A percentile compares a stretch with the other conserved stretches of the same genome.
phyloP scores from a whole-genome alignment of 441 rosid genomes.

The Daphne laureola region DNA sequence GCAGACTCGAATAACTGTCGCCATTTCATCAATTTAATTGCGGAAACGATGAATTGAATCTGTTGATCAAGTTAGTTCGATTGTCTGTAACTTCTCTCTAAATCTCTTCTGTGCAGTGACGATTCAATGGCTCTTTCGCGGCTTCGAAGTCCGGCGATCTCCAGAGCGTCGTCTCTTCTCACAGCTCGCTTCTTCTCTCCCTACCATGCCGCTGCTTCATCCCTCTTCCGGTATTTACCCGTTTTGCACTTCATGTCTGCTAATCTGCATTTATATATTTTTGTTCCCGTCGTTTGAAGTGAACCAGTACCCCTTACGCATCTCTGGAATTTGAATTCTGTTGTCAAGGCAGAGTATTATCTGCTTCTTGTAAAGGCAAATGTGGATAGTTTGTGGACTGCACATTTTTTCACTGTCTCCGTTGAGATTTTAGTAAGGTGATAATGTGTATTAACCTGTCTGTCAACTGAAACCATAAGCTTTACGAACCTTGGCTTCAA shows the following conservation, averaged over 20 bases:
- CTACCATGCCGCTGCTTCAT: slow-evolving; percentile 27
- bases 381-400: too few species aligned
- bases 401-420: too few species aligned
- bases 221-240: slow-evolving; percentile 40
- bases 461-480: too few species aligned
- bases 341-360: not conserved
- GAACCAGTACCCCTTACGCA: not conserved
- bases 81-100: slow-evolving; percentile 1
- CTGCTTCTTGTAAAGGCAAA: too few species aligned
- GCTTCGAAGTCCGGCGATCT: slow-evolving; percentile 58
- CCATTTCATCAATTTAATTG: not conserved
- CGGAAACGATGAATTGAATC: not conserved
- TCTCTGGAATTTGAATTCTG: not conserved
- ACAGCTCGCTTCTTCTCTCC: slow-evolving; percentile 61
- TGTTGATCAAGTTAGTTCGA: not conserved
- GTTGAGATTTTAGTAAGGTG: too few species aligned
- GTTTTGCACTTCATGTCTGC: not conserved
- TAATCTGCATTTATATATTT: too few species aligned
- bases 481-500: too few species aligned
- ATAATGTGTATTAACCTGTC: too few species aligned
- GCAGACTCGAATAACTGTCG: not conserved
- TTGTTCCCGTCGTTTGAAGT: not conserved
- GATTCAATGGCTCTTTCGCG: slow-evolving; percentile 75
- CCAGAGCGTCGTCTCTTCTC: slow-evolving; percentile 49
- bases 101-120: slow-evolving; percentile 6